phyloP scores from a whole-genome alignment of 2,329 filamentous ascomycete genomes.

The Cadophora sp. region DNA sequence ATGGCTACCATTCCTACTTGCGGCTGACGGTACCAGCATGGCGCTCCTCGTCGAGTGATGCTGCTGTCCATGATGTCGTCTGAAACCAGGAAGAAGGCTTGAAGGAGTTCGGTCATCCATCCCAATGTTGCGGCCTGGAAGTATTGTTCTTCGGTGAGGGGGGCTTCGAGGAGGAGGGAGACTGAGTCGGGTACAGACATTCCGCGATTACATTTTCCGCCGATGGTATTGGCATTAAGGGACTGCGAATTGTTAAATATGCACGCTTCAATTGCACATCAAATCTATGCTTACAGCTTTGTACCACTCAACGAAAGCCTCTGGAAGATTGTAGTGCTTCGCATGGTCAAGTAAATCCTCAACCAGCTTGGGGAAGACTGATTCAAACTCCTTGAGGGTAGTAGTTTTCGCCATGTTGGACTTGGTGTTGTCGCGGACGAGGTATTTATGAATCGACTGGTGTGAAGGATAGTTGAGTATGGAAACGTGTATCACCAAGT shows the following conservation, averaged over 20 bases:
- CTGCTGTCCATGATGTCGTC: constrained; percentile 99
- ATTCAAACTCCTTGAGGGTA: constrained; percentile 86
- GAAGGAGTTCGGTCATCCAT: constrained; percentile 97
- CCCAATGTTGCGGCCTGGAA: constrained; percentile 87
- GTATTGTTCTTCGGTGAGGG: constrained; percentile 82
- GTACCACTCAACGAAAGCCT: constrained; percentile 85
- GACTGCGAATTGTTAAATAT: constrained; percentile 57
- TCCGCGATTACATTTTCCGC: constrained; percentile 98
- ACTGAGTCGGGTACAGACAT: constrained; percentile 96
- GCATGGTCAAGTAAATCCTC: constrained; percentile 82
- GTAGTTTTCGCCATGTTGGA: constrained; percentile 70
- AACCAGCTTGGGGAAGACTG: constrained; percentile 85
- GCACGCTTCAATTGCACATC: background rate
- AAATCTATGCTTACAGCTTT: constrained; percentile 50
- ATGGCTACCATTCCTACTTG: constrained; percentile 95
- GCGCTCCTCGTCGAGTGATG: constrained; percentile 91
- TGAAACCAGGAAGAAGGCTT: constrained; percentile 98
- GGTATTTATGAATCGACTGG: constrained; percentile 16
- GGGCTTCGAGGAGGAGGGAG: constrained; percentile 74
- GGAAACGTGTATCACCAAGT: background rate
- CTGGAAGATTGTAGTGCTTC: constrained; percentile 81
- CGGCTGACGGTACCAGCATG: constrained; percentile 94
- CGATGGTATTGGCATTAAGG: constrained; percentile 84
- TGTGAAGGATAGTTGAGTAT: background rate
- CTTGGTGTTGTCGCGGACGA: constrained; percentile 21